Base-by-base conservation (phyloP, 169 alveolate genomes). In the Plasmodium gaboni region DNA sequence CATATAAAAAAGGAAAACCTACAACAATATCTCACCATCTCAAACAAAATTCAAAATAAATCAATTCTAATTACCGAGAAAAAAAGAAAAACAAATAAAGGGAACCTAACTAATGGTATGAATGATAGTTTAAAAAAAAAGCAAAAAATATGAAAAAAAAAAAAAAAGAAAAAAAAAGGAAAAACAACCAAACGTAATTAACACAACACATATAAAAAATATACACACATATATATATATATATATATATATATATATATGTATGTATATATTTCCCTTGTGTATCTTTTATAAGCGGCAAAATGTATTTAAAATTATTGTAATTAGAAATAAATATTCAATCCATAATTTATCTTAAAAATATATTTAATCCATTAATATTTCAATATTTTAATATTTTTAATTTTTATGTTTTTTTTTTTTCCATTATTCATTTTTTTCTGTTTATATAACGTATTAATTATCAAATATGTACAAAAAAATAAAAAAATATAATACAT, bases 381-480 rank as follows among this genome's bases (percentile, higher is more conserved):
- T 38, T 38, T 38, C 7, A 38, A 38, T 38, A 38, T 38, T 38
- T 38, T 38, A 38, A 38, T 38, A 38, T 38, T 38, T 38, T 38
- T 5, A 38, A 5, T 38, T 38, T 38, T 32, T 1, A 5, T 32
- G 5, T 32, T 32, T 32, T 32, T 26, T 24, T 24, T 46, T 22
- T 63, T 5, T 8, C n/a, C 50, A 19, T 24, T 74, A 19, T 61
- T 60, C 67, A 9, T 78, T 26, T 78, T 67, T 80, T 80, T 17
- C 38, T 19, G 44, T 67, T 28, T 64, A 38, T 50, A 55, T 19
- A 50, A 80, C 28, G 67, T 80, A 22, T 74, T 80, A 80, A 68
- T 78, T 78, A 78, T 80, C 78, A 80, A 80, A 80, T 24, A 80
- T 6, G 80, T 13, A 26, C 50, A 69, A 69, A 80, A 53, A 67